phyloP scores from a whole-genome alignment of 139 green algal species.

The Raphidocelis subcapitata region DNA sequence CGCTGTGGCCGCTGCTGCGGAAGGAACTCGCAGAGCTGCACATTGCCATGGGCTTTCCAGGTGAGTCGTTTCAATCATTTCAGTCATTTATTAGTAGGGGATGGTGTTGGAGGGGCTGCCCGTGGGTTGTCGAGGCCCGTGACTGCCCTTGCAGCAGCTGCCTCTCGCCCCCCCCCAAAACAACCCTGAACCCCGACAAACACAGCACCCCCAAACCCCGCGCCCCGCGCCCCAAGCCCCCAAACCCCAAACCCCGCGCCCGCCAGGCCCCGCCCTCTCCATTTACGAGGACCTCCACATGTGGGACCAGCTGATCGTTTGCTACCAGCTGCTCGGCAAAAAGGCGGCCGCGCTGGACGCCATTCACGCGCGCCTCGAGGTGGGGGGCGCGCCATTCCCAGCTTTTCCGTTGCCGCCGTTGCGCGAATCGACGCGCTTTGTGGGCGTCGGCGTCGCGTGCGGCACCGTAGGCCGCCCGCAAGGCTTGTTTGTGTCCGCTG shows the following conservation, averaged over 20 bases:
- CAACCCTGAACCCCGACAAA: too few relatives aligned
- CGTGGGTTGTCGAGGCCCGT: not conserved
- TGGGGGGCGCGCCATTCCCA: constrained; percentile 8
- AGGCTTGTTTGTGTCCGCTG: not conserved
- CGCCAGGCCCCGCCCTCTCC: constrained; percentile 57
- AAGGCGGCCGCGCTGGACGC: constrained; percentile 64
- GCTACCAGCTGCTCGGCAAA: constrained; percentile 89
- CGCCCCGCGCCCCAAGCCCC: too few relatives aligned
- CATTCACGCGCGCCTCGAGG: constrained; percentile 63
- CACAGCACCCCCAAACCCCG: too few relatives aligned
- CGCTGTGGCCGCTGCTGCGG: constrained; percentile 48
- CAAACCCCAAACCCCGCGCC: not conserved
- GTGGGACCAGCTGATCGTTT: constrained; percentile 89
- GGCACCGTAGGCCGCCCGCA: not conserved
- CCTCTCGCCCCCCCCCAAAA: not conserved
- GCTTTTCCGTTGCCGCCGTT: not conserved
- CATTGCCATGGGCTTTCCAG: constrained; percentile 78
- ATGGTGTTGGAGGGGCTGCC: not conserved
- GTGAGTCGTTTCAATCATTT: constrained; percentile 29
- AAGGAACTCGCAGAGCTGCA: constrained; percentile 86
- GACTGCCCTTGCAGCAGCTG: not conserved
- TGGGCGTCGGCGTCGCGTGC: not conserved
- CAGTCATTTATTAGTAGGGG: too few relatives aligned
- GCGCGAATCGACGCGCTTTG: not conserved
- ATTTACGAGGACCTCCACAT: constrained; percentile 86